Percentiles rank a stretch among this genome's conserved stretches.
These are phyloP conservation scores for Zygoascus flipseniorum DNA, from an alignment of 805 yeast species.

Conservation along the genomic window DNA sequence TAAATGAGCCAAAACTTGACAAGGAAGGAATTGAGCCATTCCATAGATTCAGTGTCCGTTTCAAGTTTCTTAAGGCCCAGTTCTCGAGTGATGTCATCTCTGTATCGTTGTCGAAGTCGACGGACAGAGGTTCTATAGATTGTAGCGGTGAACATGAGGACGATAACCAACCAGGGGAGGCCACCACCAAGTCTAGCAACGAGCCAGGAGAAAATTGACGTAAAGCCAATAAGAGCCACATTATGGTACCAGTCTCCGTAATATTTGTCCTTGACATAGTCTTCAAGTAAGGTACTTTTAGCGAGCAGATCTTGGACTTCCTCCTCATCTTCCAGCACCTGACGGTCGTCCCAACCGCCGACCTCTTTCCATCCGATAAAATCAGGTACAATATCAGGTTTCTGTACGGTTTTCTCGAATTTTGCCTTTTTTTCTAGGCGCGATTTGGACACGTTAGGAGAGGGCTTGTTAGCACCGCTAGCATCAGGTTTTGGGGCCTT, in stretches of 20 bases:
- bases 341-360: conserved; percentile 74
- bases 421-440: conserved; percentile 9
- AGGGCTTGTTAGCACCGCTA: background rate
- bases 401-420: conserved; percentile 8
- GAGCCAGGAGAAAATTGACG: conserved; percentile 66
- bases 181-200: conserved; percentile 72
- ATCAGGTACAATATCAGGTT: conserved; percentile 41
- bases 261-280: conserved; percentile 60
- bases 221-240: conserved; percentile 59
- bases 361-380: conserved; percentile 93
- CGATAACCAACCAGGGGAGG: conserved; percentile 70
- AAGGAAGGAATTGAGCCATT: conserved; percentile 86
- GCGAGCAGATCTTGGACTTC: conserved; percentile 65
- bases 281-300: conserved; percentile 66
- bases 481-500: background rate
- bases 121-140: conserved; percentile 79
- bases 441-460: conserved; percentile 7
- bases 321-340: conserved; percentile 47
- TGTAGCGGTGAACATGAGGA: conserved; percentile 52
- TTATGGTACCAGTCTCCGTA: conserved; percentile 98
- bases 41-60: conserved; percentile 86
- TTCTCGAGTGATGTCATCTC: conserved; percentile 82
- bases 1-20: conserved; percentile 87
- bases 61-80: conserved; percentile 74
- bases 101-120: conserved; percentile 61